Evolutionary conservation across 352 stramenopile species (phyloP), one percentile per base, ranked within the genome.

Genomic region (Phytopythium cucurbitacearum): DNA sequence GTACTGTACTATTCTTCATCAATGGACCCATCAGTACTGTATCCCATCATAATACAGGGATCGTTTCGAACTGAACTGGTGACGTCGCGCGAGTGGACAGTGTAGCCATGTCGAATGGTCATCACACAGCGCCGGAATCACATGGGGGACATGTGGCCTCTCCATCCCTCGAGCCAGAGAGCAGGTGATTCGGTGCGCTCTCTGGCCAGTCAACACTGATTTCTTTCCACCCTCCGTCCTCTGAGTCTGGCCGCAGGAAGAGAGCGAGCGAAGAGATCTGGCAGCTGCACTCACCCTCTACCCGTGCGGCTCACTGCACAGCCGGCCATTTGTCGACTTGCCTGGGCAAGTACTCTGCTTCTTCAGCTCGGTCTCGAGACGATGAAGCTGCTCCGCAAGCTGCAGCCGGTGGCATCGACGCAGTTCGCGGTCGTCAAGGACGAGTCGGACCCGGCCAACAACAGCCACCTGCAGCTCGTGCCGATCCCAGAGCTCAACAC

Each of bases 361-460:
- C 48, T 21, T 1, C 35, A 9, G 5, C 4, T 7, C 15, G 11
- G 28, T 21, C 1, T 13, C 46, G 11, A 39, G 21, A 68, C 62
- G 55, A 52, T 39, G 57, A 42, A 54, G 35, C 34, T 75, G 7
- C 48, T 72, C 10, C 59, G 53, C 9, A 59, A 55, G 40, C 54
- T 73, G 7, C 60, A 62, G 1, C 62, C 54, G 5, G 32, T 37
- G 40, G 28, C 53, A 7, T 48, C 43, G 6, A 34, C 48, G 6
- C 59, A 64, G 28, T 6, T 46, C 32, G 28, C 51, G 42, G 40
- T 40, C 41, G 49, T 53, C 15, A 47, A 21, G 9, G 15, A 1
- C 36, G 21, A 46, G 21, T n/a, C 16, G 43, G n/a, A 51, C 16
- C 32, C 51, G 35, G 16, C 36, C 37, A 0, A 15, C 37, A 21